These are phyloP conservation scores for Aurantiochytrium sp. DNA, from an alignment of 108 stramenopile species.

Conservation along the genomic window DNA sequence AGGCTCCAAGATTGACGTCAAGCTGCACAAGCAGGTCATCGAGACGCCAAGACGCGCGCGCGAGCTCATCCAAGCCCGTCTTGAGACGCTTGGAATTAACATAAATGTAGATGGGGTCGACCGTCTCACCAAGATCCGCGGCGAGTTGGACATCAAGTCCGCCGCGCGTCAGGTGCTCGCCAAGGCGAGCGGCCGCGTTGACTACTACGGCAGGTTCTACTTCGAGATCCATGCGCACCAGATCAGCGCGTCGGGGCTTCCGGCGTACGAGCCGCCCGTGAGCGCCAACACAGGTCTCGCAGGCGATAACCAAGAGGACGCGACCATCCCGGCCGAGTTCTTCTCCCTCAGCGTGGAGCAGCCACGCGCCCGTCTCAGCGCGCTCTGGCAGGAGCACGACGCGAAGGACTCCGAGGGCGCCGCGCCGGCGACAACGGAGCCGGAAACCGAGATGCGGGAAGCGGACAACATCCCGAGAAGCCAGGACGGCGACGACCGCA, in stretches of 20 bases:
- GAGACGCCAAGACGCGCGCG: not conserved
- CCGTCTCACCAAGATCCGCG: not conserved
- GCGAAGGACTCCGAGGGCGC: too few relatives aligned
- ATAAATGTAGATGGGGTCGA: not conserved
- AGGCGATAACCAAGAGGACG: not conserved
- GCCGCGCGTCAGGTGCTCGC: not conserved
- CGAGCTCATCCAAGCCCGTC: not conserved
- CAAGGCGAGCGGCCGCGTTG: not conserved
- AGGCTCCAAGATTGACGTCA: not conserved
- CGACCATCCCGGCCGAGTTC: too few relatives aligned
- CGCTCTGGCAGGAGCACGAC: too few relatives aligned
- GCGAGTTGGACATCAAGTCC: not conserved
- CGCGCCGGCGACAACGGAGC: too few relatives aligned
- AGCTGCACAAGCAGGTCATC: not conserved
- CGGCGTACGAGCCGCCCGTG: not conserved
- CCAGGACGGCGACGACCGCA: too few relatives aligned
- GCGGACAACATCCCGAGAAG: too few relatives aligned
- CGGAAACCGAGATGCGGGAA: too few relatives aligned
- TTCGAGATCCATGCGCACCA: constrained; percentile 7
- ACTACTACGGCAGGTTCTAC: not conserved
- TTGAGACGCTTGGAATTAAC: not conserved
- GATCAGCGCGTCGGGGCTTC: not conserved
- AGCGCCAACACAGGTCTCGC: not conserved
- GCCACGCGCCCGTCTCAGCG: too few relatives aligned
- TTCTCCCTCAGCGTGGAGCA: too few relatives aligned